Conservation (phyloP, 768 basidiomycete genomes). For the Omphalotus guepiniiformis region DNA sequence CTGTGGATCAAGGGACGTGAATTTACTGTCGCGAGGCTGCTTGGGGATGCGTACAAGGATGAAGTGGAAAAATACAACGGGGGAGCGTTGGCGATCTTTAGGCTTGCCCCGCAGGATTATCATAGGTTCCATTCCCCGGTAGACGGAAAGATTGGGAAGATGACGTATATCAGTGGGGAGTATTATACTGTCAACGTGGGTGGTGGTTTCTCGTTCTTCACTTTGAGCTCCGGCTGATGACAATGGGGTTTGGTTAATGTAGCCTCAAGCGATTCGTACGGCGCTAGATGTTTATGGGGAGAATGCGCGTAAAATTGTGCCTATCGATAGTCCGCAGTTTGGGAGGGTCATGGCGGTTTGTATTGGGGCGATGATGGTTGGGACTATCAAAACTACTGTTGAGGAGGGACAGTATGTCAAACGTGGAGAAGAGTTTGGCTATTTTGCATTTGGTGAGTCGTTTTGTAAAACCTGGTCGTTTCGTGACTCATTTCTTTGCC, state of each 20-base stretch:
- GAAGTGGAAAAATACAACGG: slow-evolving; percentile 70
- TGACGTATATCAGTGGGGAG: slow-evolving; percentile 82
- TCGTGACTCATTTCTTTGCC: neutral
- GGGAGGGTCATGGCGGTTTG: slow-evolving; percentile 92
- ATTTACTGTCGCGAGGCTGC: slow-evolving; percentile 74
- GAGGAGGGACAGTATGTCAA: slow-evolving; percentile 75
- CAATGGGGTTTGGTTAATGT: neutral
- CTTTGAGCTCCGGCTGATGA: slow-evolving; percentile 3
- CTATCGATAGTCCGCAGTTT: slow-evolving; percentile 85
- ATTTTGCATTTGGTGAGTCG: slow-evolving; percentile 86
- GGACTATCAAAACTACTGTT: slow-evolving; percentile 85
- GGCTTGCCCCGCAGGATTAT: slow-evolving; percentile 92
- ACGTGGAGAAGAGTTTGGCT: slow-evolving; percentile 88
- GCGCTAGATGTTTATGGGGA: slow-evolving; percentile 91
- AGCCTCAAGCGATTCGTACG: slow-evolving; percentile 93
- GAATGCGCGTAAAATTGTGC: slow-evolving; percentile 89
- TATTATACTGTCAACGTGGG: slow-evolving; percentile 94
- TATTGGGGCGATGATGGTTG: slow-evolving; percentile 94
- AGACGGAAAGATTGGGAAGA: slow-evolving; percentile 76
- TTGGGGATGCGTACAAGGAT: slow-evolving; percentile 73
- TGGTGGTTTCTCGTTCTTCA: slow-evolving; percentile 6
- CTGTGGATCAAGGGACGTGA: slow-evolving; percentile 98
- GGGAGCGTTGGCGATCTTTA: slow-evolving; percentile 85
- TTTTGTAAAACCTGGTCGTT: neutral
- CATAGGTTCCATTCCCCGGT: slow-evolving; percentile 92